Base-by-base conservation (phyloP, 2,329 filamentous ascomycete genomes). In the Sporothrix dimorphospora region DNA sequence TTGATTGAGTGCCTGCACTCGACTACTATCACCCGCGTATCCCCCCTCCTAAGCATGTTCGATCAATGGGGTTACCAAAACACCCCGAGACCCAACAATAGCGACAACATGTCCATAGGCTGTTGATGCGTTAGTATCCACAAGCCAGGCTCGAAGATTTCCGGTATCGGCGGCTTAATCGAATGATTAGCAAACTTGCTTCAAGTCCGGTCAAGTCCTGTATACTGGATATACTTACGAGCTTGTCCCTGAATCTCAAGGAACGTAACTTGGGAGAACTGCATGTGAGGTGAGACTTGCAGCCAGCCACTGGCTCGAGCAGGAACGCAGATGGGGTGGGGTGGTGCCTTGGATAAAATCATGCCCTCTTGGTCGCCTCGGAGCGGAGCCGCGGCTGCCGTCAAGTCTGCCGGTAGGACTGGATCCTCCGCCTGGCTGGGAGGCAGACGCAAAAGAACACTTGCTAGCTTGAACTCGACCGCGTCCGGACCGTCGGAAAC, bases 101-200 rank as follows among this genome's bases (percentile, higher is more conserved):
- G 57, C 57, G 30, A 30, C 57, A 40, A 61, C 57, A 30, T 61
- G 16, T 14, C 57, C 57, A 40, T 61, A 21, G 12, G 14, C 57
- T 1, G 30, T 40, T 40, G 57, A 61, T 61, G 57, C 57, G 4
- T 27, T n/a, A 7, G 30, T 61, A 61, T 40, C 16, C 57, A 40
- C 57, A 61, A 61, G 57, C 57, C 57, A 61, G 57, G 57, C 30
- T 61, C 57, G 14, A 40, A 61, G 57, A 19, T n/a, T 61, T 19
- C 19, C 57, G 57, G 34, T 42, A 27, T 61, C 30, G 30, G 57
- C 30, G 27, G 27, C 57, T 38, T 16, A 38, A n/a, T 16, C 57
- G 30, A 14, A 61, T 11, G 57, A 40, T 61, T 61, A 61, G 57
- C 57, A 40, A 40, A 61, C 30, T 30, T 45, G 11, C 42, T 45